phyloP scores from a whole-genome alignment of 2,329 filamentous ascomycete species.

The Thelonectria rubi region DNA sequence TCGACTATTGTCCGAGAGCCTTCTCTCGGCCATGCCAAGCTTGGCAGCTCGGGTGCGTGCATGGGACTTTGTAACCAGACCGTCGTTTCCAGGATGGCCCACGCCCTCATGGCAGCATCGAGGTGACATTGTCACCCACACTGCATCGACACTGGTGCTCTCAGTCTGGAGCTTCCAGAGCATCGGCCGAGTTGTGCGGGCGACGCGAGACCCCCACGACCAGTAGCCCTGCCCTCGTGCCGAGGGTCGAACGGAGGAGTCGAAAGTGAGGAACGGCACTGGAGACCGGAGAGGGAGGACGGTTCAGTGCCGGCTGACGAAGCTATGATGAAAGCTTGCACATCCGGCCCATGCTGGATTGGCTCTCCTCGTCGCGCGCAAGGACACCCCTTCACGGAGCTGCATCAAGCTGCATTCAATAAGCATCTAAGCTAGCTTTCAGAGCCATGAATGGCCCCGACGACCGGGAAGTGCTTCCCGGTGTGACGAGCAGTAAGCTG shows the following conservation, averaged over 20 bases:
- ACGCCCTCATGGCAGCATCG: conserved; percentile 15
- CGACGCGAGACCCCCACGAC: conserved; percentile 36
- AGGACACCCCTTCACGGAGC: conserved; percentile 23
- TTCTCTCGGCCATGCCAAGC: conserved; percentile 32
- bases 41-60: conserved; percentile 24
- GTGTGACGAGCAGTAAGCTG: conserved; percentile 27
- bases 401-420: conserved; percentile 15
- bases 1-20: conserved; percentile 24
- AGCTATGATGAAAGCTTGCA: conserved; percentile 23
- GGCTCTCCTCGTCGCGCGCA: conserved; percentile 15
- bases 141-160: background rate
- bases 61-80: conserved; percentile 31
- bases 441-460: conserved; percentile 7
- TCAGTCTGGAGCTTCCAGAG: conserved; percentile 11
- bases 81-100: conserved; percentile 8
- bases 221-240: conserved; percentile 5
- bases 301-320: conserved; percentile 18
- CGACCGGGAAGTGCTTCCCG: conserved; percentile 26
- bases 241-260: background rate
- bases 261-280: conserved; percentile 5
- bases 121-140: conserved; percentile 27
- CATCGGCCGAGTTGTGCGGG: conserved; percentile 21
- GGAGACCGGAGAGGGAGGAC: conserved; percentile 6
- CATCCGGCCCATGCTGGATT: conserved; percentile 21
- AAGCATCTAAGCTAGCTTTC: conserved; percentile 27